Conservation (phyloP, 225 moss, liverwort and hornwort genomes). For the Bryoerythrophyllum caledonicum region DNA sequence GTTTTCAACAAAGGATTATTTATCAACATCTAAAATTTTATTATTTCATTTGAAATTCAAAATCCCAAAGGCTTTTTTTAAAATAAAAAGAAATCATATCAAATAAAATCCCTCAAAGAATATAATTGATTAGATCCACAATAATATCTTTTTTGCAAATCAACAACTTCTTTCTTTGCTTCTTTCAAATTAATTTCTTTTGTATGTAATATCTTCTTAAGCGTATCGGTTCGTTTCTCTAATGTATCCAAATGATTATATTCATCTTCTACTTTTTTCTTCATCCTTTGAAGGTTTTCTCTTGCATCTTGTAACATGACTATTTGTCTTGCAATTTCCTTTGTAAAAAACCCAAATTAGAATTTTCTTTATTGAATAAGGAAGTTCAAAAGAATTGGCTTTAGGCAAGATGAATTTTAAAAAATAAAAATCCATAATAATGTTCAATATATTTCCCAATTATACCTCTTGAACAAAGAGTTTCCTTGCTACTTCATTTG, state of each 20-base stretch:
- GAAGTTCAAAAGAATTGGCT: too few relatives aligned
- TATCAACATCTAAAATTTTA: rapidly evolving
- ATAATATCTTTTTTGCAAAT: constrained; percentile 71
- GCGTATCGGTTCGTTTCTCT: constrained; percentile 65
- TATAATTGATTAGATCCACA: constrained; percentile 65
- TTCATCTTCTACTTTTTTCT: constrained; percentile 74
- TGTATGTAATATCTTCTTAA: constrained; percentile 53
- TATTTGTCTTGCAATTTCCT: constrained; percentile 82
- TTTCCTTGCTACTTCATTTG: constrained; percentile 70
- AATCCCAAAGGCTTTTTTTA: too few relatives aligned
- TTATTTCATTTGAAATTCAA: not conserved
- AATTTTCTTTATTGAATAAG: not conserved
- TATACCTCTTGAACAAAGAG: constrained; percentile 72
- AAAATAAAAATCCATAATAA: too few relatives aligned
- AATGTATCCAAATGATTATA: constrained; percentile 76
- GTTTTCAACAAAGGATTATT: not conserved
- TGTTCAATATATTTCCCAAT: not conserved
- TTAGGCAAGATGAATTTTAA: too few relatives aligned
- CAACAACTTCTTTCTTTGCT: constrained; percentile 56
- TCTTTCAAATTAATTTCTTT: constrained; percentile 79
- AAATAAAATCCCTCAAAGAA: not conserved
- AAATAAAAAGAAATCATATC: too few relatives aligned
- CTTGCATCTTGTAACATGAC: constrained; percentile 54
- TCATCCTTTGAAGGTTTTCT: constrained; percentile 52
- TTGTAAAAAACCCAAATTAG: not conserved